A percentile compares a stretch with the other conserved stretches of the same genome.
Conservation (phyloP, 805 yeast species). For the Aciculoconidium aculeatum region DNA sequence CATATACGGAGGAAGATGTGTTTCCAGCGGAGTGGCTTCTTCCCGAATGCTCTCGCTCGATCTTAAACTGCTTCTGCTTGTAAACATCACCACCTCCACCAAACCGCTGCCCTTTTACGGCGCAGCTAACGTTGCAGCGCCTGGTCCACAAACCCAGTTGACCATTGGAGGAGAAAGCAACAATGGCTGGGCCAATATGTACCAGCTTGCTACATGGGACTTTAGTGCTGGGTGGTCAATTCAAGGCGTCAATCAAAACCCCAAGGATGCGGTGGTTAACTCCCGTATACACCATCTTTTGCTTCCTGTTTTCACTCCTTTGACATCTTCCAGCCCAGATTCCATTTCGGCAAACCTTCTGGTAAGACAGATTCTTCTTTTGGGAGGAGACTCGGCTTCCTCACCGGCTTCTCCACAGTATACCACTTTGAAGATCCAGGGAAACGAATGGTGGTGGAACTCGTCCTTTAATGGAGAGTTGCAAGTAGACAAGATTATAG, state of each 20-base stretch:
- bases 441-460: conserved; percentile 37
- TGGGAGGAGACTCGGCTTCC: conserved; percentile 54
- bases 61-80: conserved; percentile 23
- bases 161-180: conserved; percentile 62
- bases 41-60: conserved; percentile 42
- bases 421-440: conserved; percentile 31
- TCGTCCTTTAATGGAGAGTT: conserved; percentile 8
- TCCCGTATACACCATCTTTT: conserved; percentile 49
- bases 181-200: conserved; percentile 66
- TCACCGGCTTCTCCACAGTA: conserved; percentile 37
- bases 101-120: conserved; percentile 54
- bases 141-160: conserved; percentile 41
- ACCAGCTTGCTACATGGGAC: conserved; percentile 71
- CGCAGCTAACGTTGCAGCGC: conserved; percentile 40
- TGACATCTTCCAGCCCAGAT: conserved; percentile 15
- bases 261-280: conserved; percentile 28
- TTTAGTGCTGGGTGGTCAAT: conserved; percentile 63
- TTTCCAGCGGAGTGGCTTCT: conserved; percentile 21
- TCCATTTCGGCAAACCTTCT: conserved; percentile 28
- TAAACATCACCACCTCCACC: conserved; percentile 42
- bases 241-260: conserved; percentile 37
- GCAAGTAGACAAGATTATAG: conserved; percentile 27
- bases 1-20: conserved; percentile 49
- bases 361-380: conserved; percentile 40
- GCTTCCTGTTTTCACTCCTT: conserved; percentile 46